A percentile compares a stretch with the other conserved stretches of the same genome.
phyloP scores from a whole-genome alignment of 495 filamentous ascomycete species.

The Cenococcum geophilum region DNA sequence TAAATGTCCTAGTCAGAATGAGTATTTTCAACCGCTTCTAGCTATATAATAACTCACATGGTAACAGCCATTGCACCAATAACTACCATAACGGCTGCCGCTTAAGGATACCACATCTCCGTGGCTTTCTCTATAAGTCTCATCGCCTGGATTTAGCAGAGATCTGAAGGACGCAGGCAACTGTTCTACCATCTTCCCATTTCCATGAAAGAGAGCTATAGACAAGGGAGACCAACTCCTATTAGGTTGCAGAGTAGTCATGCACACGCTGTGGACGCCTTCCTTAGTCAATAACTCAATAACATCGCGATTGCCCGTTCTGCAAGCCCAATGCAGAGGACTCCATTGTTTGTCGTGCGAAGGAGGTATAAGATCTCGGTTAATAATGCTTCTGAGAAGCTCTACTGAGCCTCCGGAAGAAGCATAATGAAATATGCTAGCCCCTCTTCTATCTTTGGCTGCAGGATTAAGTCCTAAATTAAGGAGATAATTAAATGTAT shows the following conservation, averaged over 20 bases:
- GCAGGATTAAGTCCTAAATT: constrained; percentile 2
- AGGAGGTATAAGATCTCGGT: not conserved
- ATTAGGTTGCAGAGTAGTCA: not conserved
- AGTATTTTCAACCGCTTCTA: not conserved
- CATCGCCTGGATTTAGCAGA: not conserved
- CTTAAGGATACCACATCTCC: not conserved
- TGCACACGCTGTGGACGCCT: not conserved
- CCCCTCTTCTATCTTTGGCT: constrained; percentile 4
- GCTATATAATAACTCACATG: constrained; percentile 9
- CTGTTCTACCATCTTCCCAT: constrained; percentile 5
- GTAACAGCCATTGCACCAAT: constrained; percentile 10
- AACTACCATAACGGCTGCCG: constrained; percentile 4
- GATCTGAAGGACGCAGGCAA: constrained; percentile 7
- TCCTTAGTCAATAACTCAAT: constrained; percentile 6
- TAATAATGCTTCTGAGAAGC: not conserved
- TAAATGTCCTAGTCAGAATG: constrained; percentile 9
- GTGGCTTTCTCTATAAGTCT: too few relatives aligned
- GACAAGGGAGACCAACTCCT: constrained; percentile 4
- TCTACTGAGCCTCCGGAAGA: constrained; percentile 3
- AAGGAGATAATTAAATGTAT: constrained; percentile 5
- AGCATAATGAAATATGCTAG: constrained; percentile 4
- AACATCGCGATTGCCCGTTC: constrained; percentile 5
- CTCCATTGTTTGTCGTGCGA: not conserved
- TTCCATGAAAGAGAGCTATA: constrained; percentile 8
- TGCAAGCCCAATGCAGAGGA: constrained; percentile 10